phyloP scores from a whole-genome alignment of 306 rosid species.

The Datisca glomerata region DNA sequence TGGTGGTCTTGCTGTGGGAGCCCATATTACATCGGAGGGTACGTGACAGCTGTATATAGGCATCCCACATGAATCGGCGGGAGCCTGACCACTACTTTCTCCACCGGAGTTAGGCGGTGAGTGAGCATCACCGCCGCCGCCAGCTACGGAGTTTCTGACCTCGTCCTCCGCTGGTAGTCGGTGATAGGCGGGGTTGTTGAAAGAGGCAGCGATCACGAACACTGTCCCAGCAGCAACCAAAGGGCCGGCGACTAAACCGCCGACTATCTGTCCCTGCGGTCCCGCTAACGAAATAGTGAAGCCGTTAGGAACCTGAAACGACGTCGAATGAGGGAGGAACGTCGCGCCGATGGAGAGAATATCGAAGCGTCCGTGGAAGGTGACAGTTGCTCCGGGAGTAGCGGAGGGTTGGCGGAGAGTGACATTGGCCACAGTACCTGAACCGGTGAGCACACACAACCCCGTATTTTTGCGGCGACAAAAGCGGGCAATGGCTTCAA shows the following conservation, averaged over 20 bases:
- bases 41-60: slow-evolving; percentile 58
- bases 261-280: slow-evolving; percentile 92
- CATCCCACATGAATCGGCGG: slow-evolving; percentile 12
- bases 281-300: slow-evolving; percentile 84
- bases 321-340: slow-evolving; percentile 28
- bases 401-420: slow-evolving; percentile 76
- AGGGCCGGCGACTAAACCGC: slow-evolving; percentile 59
- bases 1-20: slow-evolving; percentile 61
- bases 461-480: slow-evolving; percentile 62
- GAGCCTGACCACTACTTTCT: slow-evolving; percentile 5
- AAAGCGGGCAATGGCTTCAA: slow-evolving; percentile 52
- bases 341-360: slow-evolving; percentile 75
- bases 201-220: slow-evolving; percentile 55
- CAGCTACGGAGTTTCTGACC: slow-evolving; percentile 17
- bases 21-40: slow-evolving; percentile 77
- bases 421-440: slow-evolving; percentile 74
- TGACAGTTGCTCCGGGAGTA: slow-evolving; percentile 60
- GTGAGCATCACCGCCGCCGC: slow-evolving; percentile 27
- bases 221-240: slow-evolving; percentile 66
- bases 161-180: slow-evolving; percentile 62
- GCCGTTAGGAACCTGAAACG: slow-evolving; percentile 28
- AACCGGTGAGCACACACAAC: slow-evolving; percentile 53
- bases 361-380: slow-evolving; percentile 89
- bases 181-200: slow-evolving; percentile 61
- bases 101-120: slow-evolving; percentile 7